A percentile compares a stretch with the other conserved stretches of the same genome.
Conservation (phyloP, 2,329 filamentous ascomycete genomes). For the Fusarium sp. region DNA sequence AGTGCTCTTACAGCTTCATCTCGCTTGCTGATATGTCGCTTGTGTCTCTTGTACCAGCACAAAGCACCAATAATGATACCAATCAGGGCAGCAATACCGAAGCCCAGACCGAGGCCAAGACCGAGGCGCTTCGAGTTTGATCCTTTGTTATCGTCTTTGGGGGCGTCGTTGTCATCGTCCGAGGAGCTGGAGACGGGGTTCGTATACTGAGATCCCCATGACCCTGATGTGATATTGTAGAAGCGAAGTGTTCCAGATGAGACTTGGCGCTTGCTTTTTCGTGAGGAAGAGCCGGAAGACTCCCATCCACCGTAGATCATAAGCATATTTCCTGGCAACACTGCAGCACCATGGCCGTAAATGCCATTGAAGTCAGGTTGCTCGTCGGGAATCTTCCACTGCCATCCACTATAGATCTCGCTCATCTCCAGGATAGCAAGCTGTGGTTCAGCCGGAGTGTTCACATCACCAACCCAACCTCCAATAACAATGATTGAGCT, state of each 20-base stretch:
- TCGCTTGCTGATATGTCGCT: constrained; percentile 52
- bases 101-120: constrained; percentile 62
- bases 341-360: constrained; percentile 73
- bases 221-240: constrained; percentile 69
- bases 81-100: constrained; percentile 69
- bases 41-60: constrained; percentile 62
- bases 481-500: constrained; percentile 82
- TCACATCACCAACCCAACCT: constrained; percentile 90
- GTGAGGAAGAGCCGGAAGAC: constrained; percentile 58
- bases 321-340: constrained; percentile 76
- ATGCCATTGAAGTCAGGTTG: constrained; percentile 62
- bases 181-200: constrained; percentile 54
- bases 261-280: constrained; percentile 53
- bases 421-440: constrained; percentile 82
- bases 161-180: constrained; percentile 35
- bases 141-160: constrained; percentile 36
- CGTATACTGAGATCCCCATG: constrained; percentile 64
- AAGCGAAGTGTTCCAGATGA: constrained; percentile 55
- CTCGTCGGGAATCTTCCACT: constrained; percentile 72
- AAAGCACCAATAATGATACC: constrained; percentile 62
- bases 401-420: constrained; percentile 79
- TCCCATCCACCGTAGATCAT: constrained; percentile 74
- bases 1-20: constrained; percentile 63
- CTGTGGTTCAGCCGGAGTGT: constrained; percentile 82
- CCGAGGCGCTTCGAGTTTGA: constrained; percentile 43